Evolutionary conservation across 176 grass and related monocot species (phyloP).

Genomic region (Rhynchospora tenuis): DNA sequence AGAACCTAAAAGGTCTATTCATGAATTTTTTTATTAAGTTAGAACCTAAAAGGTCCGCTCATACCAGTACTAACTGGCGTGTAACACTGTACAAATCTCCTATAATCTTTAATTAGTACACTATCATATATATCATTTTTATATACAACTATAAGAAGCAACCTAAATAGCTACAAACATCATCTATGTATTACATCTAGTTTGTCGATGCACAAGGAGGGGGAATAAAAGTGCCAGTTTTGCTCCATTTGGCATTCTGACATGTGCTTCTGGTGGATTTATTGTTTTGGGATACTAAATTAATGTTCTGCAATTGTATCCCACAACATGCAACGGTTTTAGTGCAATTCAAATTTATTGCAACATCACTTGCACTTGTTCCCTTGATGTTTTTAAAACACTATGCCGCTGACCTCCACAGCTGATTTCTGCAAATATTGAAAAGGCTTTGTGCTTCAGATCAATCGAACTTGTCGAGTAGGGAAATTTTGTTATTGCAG

Average conservation of each 20-base stretch:
- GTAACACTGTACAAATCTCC: neutral
- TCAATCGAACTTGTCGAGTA: neutral
- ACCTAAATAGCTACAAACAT: slow-evolving; percentile 10
- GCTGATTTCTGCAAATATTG: slow-evolving; percentile 27
- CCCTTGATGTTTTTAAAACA: slow-evolving; percentile 58
- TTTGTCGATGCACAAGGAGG: slow-evolving; percentile 28
- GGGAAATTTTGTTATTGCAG: neutral
- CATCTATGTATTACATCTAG: slow-evolving; percentile 2
- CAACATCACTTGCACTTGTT: slow-evolving; percentile 40
- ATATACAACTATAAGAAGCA: neutral
- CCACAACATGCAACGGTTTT: slow-evolving; percentile 9
- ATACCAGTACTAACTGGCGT: no score
- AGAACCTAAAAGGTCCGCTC: no score
- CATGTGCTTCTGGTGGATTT: slow-evolving; percentile 10
- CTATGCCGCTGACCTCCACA: slow-evolving; percentile 43
- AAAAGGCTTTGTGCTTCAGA: neutral
- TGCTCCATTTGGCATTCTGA: slow-evolving; percentile 32
- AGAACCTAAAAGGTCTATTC: no score
- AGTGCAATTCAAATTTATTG: slow-evolving; percentile 54
- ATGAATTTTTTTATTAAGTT: no score
- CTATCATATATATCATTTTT: neutral
- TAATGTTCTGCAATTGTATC: slow-evolving; percentile 41
- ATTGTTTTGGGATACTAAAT: slow-evolving; percentile 17
- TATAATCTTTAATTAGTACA: neutral
- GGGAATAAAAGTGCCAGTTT: slow-evolving; percentile 33